These are phyloP conservation scores for Multifurca ochricompacta DNA, from an alignment of 768 basidiomycete species.

Conservation along the genomic window DNA sequence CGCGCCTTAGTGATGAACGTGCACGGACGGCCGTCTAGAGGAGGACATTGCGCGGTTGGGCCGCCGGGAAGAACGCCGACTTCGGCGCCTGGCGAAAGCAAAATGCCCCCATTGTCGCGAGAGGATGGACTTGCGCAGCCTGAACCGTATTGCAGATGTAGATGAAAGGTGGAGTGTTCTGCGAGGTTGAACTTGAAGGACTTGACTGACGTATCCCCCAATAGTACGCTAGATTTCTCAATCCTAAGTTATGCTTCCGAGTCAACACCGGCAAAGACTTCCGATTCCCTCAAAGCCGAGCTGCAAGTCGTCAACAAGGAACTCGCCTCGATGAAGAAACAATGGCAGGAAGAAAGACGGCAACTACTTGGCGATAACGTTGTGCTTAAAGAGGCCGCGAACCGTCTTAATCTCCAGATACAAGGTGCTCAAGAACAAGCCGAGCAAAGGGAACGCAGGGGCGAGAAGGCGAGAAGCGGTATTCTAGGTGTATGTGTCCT, in stretches of 20 bases:
- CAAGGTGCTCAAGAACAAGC: conserved; percentile 50
- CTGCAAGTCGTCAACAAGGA: conserved; percentile 56
- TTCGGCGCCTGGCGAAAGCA: conserved; percentile 49
- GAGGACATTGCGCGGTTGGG: conserved; percentile 59
- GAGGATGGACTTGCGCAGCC: conserved; percentile 46
- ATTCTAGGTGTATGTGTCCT: conserved; percentile 44
- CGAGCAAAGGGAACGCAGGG: conserved; percentile 44
- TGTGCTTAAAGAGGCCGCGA: conserved; percentile 62
- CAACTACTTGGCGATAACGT: conserved; percentile 63
- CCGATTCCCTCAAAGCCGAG: conserved; percentile 53
- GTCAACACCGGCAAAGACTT: conserved; percentile 60
- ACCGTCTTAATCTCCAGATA: conserved; percentile 55
- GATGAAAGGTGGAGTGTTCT: conserved; percentile 52
- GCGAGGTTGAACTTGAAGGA: not conserved
- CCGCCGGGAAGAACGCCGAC: conserved; percentile 62
- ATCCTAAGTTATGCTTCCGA: conserved; percentile 41
- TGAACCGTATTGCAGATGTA: conserved; percentile 34
- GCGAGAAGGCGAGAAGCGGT: conserved; percentile 41
- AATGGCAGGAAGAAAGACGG: conserved; percentile 63
- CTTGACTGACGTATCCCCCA: not conserved
- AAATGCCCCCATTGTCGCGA: conserved; percentile 64
- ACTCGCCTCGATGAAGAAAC: conserved; percentile 52
- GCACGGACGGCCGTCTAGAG: conserved; percentile 49
- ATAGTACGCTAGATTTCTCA: conserved; percentile 48
- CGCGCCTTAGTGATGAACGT: conserved; percentile 66